A percentile compares a stretch with the other conserved stretches of the same genome.
Conservation (phyloP, 1,139 yeast species). For the Hansenula lynferdii region DNA sequence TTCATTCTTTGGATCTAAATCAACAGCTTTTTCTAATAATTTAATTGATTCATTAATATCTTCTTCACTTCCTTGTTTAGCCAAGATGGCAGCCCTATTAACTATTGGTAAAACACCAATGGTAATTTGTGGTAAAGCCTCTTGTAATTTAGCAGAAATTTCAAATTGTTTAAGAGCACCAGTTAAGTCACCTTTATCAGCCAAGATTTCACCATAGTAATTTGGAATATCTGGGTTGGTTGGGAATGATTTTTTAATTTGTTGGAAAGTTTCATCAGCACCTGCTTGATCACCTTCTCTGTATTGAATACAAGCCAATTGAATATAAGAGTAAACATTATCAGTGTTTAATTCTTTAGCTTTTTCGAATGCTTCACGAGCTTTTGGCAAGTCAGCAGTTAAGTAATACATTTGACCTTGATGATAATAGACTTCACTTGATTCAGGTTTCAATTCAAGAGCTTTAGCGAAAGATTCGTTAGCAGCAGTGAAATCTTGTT, state of each 20-base stretch:
- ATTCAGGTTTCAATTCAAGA: conserved; percentile 58
- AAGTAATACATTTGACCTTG: conserved; percentile 89
- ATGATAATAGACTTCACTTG: conserved; percentile 88
- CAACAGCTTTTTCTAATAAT: conserved; percentile 71
- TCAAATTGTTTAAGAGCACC: conserved; percentile 85
- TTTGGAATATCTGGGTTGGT: conserved; percentile 89
- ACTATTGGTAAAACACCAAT: conserved; percentile 90
- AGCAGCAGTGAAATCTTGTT: conserved; percentile 55
- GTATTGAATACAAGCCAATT: conserved; percentile 88
- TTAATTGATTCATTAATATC: conserved; percentile 59
- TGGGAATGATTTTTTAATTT: conserved; percentile 75
- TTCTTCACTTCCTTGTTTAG: conserved; percentile 49
- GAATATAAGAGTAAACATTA: conserved; percentile 84
- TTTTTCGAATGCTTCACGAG: conserved; percentile 70
- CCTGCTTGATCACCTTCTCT: conserved; percentile 63
- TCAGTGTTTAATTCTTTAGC: conserved; percentile 70
- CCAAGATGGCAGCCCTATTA: conserved; percentile 78
- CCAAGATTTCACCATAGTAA: conserved; percentile 90
- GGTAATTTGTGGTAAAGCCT: conserved; percentile 38
- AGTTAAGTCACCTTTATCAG: conserved; percentile 70
- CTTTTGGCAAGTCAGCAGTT: conserved; percentile 68
- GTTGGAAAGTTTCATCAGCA: conserved; percentile 66
- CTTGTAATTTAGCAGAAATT: conserved; percentile 78
- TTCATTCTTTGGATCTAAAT: conserved; percentile 83
- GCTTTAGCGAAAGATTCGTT: conserved; percentile 61